Percentiles rank a stretch among this genome's conserved stretches.
phyloP scores from a whole-genome alignment of 2,329 filamentous ascomycete species.

The Pestalotiopsis sp. region DNA sequence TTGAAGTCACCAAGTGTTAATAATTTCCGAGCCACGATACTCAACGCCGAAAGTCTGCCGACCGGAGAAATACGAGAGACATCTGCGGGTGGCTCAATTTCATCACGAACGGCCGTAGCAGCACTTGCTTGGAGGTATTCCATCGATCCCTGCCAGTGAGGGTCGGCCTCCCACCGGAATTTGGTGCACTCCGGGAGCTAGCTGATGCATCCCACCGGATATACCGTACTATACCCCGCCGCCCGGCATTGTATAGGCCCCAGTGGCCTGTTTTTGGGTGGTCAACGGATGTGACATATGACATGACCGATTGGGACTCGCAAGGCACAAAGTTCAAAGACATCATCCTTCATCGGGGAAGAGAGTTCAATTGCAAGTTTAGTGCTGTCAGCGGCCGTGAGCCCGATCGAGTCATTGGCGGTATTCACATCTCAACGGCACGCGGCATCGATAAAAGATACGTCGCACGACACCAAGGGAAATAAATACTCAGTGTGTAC shows the following conservation, averaged over 20 bases:
- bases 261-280: neutral
- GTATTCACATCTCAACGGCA: neutral
- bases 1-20: neutral
- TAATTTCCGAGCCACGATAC: neutral
- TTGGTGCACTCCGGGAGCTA: neutral
- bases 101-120: constrained; percentile 19
- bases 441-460: neutral
- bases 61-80: neutral
- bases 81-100: neutral
- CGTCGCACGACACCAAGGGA: neutral
- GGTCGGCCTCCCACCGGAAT: neutral
- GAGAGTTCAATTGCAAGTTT: too few species aligned
- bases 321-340: neutral
- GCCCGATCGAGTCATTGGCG: neutral
- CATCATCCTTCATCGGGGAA: too few species aligned
- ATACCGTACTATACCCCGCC: neutral
- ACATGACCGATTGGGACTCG: neutral
- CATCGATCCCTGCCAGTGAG: neutral
- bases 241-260: neutral
- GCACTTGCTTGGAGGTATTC: constrained; percentile 52
- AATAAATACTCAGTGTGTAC: neutral
- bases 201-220: neutral
- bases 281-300: neutral
- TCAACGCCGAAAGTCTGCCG: neutral
- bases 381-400: neutral